Conservation (phyloP, 176 grass and related monocot species). For the Carex pumila region DNA sequence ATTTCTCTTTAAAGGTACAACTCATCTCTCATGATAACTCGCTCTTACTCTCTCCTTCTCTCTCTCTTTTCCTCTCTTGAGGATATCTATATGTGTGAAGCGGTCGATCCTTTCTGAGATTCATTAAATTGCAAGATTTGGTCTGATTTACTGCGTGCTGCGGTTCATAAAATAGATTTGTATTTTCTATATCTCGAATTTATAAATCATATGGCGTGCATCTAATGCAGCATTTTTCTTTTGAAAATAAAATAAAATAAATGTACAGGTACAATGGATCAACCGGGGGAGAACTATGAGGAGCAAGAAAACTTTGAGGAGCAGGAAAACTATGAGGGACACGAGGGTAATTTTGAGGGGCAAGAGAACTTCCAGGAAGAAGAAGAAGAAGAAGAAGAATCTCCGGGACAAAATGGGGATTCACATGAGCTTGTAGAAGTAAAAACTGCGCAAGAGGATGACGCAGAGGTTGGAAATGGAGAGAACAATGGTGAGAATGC, state of each 20-base stretch:
- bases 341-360: conserved; percentile 26
- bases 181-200: background rate
- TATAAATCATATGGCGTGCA: background rate
- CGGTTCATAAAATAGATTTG: background rate
- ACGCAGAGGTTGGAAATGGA: conserved; percentile 18
- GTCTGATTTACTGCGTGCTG: background rate
- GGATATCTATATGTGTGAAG: background rate
- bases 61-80: background rate
- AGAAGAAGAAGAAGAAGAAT: conserved; percentile 2
- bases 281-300: conserved; percentile 21
- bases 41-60: background rate
- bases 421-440: conserved; percentile 16
- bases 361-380: conserved; percentile 14
- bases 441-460: conserved; percentile 8
- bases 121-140: background rate
- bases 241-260: background rate
- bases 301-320: conserved; percentile 24
- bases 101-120: background rate
- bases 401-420: conserved; percentile 20
- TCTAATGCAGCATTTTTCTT: background rate
- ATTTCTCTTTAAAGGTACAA: background rate
- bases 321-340: conserved; percentile 12
- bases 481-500: background rate
- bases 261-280: conserved; percentile 60
- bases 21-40: background rate